These are phyloP conservation scores for Ustulina deusta DNA, from an alignment of 2,329 filamentous ascomycete genomes.

Conservation along the genomic window DNA sequence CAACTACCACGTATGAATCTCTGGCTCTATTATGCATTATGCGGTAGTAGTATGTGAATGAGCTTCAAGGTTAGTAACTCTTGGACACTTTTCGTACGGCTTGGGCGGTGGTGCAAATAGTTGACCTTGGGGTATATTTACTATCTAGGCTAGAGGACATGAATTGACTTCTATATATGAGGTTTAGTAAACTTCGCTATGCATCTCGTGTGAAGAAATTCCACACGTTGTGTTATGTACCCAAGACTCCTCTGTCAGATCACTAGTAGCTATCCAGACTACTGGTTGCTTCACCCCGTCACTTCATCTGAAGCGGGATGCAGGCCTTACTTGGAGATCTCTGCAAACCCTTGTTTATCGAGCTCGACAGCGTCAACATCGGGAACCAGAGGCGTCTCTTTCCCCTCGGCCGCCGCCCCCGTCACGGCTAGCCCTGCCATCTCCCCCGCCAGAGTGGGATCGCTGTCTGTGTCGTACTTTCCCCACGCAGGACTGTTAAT, in stretches of 20 bases:
- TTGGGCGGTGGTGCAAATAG: too few species aligned
- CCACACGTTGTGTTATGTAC: neutral
- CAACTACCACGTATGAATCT: neutral
- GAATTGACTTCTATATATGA: neutral
- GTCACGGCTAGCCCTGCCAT: constrained; percentile 55
- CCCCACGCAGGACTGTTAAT: constrained; percentile 78
- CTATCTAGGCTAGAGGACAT: neutral
- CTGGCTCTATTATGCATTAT: neutral
- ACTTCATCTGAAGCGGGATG: neutral
- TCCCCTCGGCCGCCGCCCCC: constrained; percentile 53
- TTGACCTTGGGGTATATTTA: neutral
- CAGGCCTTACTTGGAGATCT: constrained; percentile 52
- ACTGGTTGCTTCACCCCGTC: neutral
- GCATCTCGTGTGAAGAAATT: neutral
- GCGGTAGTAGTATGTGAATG: neutral
- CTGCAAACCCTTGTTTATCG: constrained; percentile 67
- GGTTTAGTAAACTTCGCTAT: neutral
- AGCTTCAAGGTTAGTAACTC: neutral
- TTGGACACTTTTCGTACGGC: neutral
- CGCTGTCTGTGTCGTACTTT: constrained; percentile 57
- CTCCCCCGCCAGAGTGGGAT: constrained; percentile 59
- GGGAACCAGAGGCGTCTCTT: constrained; percentile 63
- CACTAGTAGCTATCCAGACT: neutral
- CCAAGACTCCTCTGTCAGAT: neutral
- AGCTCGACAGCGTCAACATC: constrained; percentile 62